Evolutionary conservation across 352 stramenopile genomes (phyloP).

Genomic region (Pythium coloratum): DNA sequence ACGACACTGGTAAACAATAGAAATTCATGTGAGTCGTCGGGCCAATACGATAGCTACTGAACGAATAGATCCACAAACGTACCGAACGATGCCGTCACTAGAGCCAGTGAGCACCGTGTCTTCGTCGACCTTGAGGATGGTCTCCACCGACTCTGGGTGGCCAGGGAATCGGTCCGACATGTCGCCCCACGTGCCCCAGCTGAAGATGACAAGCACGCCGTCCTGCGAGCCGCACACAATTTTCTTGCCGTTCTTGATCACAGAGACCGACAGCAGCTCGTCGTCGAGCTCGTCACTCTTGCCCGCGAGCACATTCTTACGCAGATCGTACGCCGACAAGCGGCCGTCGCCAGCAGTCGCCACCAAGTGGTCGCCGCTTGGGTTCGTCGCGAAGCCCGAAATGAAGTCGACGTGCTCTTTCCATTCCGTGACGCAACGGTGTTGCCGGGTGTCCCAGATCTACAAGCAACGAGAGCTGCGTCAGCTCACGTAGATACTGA

Average conservation of each 20-base stretch:
- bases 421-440: slow-evolving; percentile 86
- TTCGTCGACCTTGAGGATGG: slow-evolving; percentile 96
- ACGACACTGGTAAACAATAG: slow-evolving; percentile 68
- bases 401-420: slow-evolving; percentile 96
- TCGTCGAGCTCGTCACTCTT: slow-evolving; percentile 87
- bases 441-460: slow-evolving; percentile 86
- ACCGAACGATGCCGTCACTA: slow-evolving; percentile 94
- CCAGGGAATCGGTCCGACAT: slow-evolving; percentile 95
- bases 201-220: slow-evolving; percentile 95
- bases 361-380: slow-evolving; percentile 83
- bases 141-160: slow-evolving; percentile 94
- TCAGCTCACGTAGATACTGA: background rate
- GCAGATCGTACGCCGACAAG: slow-evolving; percentile 91
- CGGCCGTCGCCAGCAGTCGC: slow-evolving; percentile 91
- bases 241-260: slow-evolving; percentile 92
- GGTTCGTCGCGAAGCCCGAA: slow-evolving; percentile 88
- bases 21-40: background rate
- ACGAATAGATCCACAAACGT: slow-evolving; percentile 17
- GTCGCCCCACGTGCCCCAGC: slow-evolving; percentile 95
- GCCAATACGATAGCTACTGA: background rate
- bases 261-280: slow-evolving; percentile 67
- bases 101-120: slow-evolving; percentile 96
- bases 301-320: slow-evolving; percentile 73
- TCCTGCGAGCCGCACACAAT: slow-evolving; percentile 95
- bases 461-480: background rate